A percentile compares a stretch with the other conserved stretches of the same genome.
Evolutionary conservation across 371 early-diverging fungal genomes (phyloP).

Genomic region (Phascolomyces articulosus): DNA sequence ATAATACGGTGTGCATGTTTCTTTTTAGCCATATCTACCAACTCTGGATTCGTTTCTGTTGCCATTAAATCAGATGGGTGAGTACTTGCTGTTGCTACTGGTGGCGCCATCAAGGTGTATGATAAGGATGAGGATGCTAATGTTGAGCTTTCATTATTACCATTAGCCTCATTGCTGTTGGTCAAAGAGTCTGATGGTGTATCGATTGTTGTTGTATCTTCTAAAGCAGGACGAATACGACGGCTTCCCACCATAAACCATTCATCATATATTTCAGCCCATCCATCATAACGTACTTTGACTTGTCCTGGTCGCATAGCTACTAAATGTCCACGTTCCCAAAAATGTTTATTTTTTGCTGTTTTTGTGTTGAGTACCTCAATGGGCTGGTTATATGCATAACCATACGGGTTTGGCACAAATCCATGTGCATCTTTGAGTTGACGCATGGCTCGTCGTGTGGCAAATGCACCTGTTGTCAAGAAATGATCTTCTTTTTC

Average conservation of each 20-base stretch:
- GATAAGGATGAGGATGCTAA: neutral
- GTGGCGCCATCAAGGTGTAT: too few relatives aligned
- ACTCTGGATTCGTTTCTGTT: constrained; percentile 40
- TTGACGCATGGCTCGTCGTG: constrained; percentile 45
- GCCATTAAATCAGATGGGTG: constrained; percentile 16
- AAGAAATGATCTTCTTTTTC: constrained; percentile 9
- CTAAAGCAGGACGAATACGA: constrained; percentile 34
- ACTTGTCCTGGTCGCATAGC: constrained; percentile 53
- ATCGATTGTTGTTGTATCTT: neutral
- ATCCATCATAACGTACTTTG: constrained; percentile 61
- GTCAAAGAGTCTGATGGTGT: neutral
- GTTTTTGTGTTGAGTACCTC: constrained; percentile 41
- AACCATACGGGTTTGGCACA: constrained; percentile 50
- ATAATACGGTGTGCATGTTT: constrained; percentile 34
- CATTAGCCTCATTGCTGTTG: too few relatives aligned
- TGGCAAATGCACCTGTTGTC: constrained; percentile 54
- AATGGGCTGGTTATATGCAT: constrained; percentile 31
- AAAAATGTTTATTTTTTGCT: constrained; percentile 32
- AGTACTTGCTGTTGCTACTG: neutral
- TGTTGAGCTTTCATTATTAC: too few relatives aligned
- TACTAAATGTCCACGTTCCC: constrained; percentile 53
- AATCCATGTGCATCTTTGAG: constrained; percentile 48
- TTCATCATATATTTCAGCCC: constrained; percentile 62
- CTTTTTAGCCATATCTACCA: constrained; percentile 36
- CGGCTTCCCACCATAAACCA: constrained; percentile 66